Base-by-base conservation (phyloP, 257 asterid species). In the Penstemon davidsonii region DNA sequence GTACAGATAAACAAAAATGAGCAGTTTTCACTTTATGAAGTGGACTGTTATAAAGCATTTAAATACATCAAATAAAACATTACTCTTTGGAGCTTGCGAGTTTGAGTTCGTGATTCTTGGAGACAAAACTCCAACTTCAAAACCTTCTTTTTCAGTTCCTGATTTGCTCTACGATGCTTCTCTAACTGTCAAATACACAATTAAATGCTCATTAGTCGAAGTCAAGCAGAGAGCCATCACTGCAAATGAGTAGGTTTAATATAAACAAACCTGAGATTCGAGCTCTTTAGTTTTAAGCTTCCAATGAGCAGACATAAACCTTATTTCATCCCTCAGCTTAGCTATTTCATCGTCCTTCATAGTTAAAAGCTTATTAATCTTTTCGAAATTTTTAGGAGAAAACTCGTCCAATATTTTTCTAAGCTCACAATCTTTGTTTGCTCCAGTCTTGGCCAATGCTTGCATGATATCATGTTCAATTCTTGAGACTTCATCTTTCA, bases 271-370 rank as follows among this genome's bases (percentile, higher is more conserved):
- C 97, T 90, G 90, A 73, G 89, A 84, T 78, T 90, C 98, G 52
- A 93, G 74, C 69, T 90, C 96, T 68, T 82, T 79, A 19, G 92
- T 86, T 79, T 88, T 90, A 45, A 85, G 86, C 85, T 84, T 93
- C 95, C 96, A 93, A 64, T 90, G 97, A 64, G 96, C 85, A 67
- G 99, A 94, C 91, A 88, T 84, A 55, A 86, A 42, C 82, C 86
- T 82, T 66, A 91, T 75, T 76, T 90, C 99, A 46, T 91, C 91
- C 72, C 91, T 84, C 72, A 94, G 78, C 73, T 83, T 80, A 62
- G 86, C 80, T 52, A 93, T 88, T 60, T 90, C 99, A 7, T 82
- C 91, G 76, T 93, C 99, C 71, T 93, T 93, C 8, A 80, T 55
- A 1, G 55, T n/a, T 74, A 93, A 79, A 54, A 88, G 92, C 74